A percentile compares a stretch with the other conserved stretches of the same genome.
phyloP scores from a whole-genome alignment of 306 rosid species.

The Echinosophora koreensis region DNA sequence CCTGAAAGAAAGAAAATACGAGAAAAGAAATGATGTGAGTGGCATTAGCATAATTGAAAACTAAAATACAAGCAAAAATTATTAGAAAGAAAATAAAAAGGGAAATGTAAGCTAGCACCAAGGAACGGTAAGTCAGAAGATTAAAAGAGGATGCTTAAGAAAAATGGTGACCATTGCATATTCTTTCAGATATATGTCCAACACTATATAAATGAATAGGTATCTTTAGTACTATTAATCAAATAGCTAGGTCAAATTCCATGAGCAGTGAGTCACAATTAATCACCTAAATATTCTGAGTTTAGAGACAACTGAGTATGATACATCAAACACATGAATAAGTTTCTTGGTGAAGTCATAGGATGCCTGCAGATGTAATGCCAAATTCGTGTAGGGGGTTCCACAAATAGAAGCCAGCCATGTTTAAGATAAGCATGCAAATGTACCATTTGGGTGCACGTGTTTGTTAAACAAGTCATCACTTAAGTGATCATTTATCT shows the following conservation, averaged over 20 bases:
- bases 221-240: constrained; percentile 12
- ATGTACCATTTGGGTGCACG: constrained; percentile 2
- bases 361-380: not conserved
- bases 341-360: not conserved
- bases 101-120: constrained; percentile 3
- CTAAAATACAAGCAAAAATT: not conserved
- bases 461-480: constrained; percentile 8
- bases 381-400: constrained; percentile 20
- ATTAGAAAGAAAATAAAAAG: not conserved
- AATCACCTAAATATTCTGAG: not conserved
- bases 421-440: not conserved
- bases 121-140: not conserved
- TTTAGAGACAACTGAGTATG: constrained; percentile 7
- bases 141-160: not conserved
- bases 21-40: constrained; percentile 22
- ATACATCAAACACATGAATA: not conserved
- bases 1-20: constrained; percentile 56
- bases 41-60: constrained; percentile 13
- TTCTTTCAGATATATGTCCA: not conserved
- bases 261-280: not conserved
- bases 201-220: not conserved
- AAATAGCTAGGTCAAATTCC: constrained; percentile 8
- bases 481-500: constrained; percentile 6
- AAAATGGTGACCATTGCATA: constrained; percentile 14
- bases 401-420: not conserved